Evolutionary conservation across 345 rosid species (phyloP), one percentile per base, ranked within the genome.

Genomic region (Microthlaspi erraticum): DNA sequence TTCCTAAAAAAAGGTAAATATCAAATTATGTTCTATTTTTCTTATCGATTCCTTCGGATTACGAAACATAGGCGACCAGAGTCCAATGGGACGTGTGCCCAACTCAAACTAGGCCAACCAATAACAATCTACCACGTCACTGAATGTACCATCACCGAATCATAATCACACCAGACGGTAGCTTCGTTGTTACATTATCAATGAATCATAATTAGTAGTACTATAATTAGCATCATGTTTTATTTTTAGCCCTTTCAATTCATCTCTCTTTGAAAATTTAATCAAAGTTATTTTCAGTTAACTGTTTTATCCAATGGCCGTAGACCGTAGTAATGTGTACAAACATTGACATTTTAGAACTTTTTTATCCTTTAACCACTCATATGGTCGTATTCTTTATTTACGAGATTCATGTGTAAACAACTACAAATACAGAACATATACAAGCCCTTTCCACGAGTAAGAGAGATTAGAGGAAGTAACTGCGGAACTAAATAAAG

Each of bases 31-130:
- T 41, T 13, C 18, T 14, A 0, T 19, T 43, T 2, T 26, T n/a
- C 8, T 51, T 19, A 5, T 61, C 31, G 33, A 41, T 39, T 51
- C 60, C 17, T 44, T 34, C 32, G 50, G 38, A 33, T 20, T 62
- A 20, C 63, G 69, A 44, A 53, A 43, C 76, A 36, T 56, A 64
- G 45, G 44, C 23, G 37, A 65, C 54, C 12, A 66, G 55, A 34
- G 31, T 31, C 60, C 53, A 73, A 39, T 7, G 72, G 62, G 46
- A 74, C 78, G 78, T 66, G 73, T 66, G 73, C 68, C 78, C 18
- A 42, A 60, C 68, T 52, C 73, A 59, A 60, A 67, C 56, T 66
- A 50, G 42, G n/a, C 8, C 17, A 42, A 59, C 20, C 68, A 59
- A 54, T 63, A 63, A 23, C 5, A 4, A 53, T 34, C 20, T 5